phyloP scores from a whole-genome alignment of 495 filamentous ascomycete species.

The Hypoxylon cercidicola region DNA sequence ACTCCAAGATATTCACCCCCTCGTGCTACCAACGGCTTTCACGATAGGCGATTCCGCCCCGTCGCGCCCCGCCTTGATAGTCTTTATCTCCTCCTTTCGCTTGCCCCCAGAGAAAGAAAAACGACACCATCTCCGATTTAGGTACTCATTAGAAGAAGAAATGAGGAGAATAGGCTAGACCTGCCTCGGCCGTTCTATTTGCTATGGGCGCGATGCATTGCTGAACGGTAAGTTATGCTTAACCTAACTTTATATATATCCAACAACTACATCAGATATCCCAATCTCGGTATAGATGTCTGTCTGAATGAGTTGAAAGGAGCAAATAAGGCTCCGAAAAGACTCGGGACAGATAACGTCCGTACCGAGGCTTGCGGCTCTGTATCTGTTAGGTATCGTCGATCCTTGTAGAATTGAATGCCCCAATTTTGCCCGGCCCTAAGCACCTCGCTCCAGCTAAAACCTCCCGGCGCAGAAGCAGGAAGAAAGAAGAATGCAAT shows the following conservation, averaged over 20 bases:
- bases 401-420: conserved; percentile 11
- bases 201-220: neutral
- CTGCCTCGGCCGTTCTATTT: conserved; percentile 1
- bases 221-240: neutral
- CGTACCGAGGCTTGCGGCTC: conserved; percentile 31
- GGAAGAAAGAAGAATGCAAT: neutral
- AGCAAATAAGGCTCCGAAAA: neutral
- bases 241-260: neutral
- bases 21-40: conserved; percentile 21
- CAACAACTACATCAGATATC: neutral
- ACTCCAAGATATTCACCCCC: conserved; percentile 5
- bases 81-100: neutral
- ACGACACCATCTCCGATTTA: neutral
- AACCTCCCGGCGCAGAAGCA: neutral
- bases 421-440: conserved; percentile 32
- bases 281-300: neutral
- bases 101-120: neutral
- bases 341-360: conserved; percentile 1
- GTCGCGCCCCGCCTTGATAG: conserved; percentile 18
- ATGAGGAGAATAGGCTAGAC: neutral
- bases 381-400: conserved; percentile 9
- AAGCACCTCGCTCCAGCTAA: conserved; percentile 16
- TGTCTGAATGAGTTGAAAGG: neutral
- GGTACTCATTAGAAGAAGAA: neutral
- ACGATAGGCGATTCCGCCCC: conserved; percentile 32